Evolutionary conservation across 345 rosid species (phyloP).

Genomic region (Durio zibethinus): DNA sequence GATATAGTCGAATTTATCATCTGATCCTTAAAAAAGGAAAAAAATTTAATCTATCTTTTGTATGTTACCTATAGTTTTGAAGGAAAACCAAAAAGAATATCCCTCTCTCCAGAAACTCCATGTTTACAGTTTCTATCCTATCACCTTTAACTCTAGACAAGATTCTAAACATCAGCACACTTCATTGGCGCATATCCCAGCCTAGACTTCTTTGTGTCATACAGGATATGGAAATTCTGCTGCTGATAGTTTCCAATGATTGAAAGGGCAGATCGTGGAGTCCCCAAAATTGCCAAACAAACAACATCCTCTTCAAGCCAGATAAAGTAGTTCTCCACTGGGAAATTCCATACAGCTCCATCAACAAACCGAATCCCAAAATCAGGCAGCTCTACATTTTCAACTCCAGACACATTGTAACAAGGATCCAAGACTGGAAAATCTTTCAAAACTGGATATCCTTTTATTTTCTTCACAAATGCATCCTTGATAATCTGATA

Average conservation of each 20-base stretch:
- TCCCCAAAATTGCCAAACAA: slow-evolving; percentile 83
- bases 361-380: slow-evolving; percentile 65
- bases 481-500: slow-evolving; percentile 58
- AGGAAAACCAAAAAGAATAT: slow-evolving; percentile 12
- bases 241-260: slow-evolving; percentile 92
- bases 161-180: slow-evolving; percentile 57
- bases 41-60: slow-evolving; percentile 23
- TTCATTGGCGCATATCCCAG: slow-evolving; percentile 73
- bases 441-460: slow-evolving; percentile 49
- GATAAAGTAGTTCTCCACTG: slow-evolving; percentile 76
- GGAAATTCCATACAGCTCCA: slow-evolving; percentile 89
- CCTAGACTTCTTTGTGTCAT: slow-evolving; percentile 70
- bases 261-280: slow-evolving; percentile 69
- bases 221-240: slow-evolving; percentile 74
- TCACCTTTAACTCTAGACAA: not conserved
- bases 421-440: slow-evolving; percentile 71
- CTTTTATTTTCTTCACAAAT: slow-evolving; percentile 53
- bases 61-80: slow-evolving; percentile 18
- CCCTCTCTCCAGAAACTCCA: not conserved
- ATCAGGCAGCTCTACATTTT: slow-evolving; percentile 60
- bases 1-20: slow-evolving; percentile 13
- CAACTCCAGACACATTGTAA: slow-evolving; percentile 73
- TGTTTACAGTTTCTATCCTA: slow-evolving; percentile 28
- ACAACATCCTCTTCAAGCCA: slow-evolving; percentile 53
- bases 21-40: slow-evolving; percentile 9